Conservation (phyloP, 768 basidiomycete species). For the Suillus weaverae region DNA sequence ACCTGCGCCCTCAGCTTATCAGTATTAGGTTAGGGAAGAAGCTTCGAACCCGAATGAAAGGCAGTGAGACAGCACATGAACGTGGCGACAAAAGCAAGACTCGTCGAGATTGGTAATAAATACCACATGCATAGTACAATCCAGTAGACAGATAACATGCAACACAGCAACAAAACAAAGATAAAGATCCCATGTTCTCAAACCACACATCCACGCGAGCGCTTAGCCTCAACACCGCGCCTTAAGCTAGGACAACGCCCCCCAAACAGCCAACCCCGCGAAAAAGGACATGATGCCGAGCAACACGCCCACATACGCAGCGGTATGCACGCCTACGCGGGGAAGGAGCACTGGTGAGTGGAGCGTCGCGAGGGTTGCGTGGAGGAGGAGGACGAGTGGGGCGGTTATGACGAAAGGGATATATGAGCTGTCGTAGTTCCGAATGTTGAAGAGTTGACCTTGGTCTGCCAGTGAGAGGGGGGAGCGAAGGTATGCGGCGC, state of each 20-base stretch:
- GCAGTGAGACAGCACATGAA: neutral
- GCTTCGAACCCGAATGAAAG: neutral
- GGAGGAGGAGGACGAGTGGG: conserved; percentile 45
- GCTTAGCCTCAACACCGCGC: no score
- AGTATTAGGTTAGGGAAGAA: neutral
- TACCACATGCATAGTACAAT: neutral
- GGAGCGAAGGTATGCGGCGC: conserved; percentile 61
- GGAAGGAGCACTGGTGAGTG: conserved; percentile 70
- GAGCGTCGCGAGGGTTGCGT: conserved; percentile 57
- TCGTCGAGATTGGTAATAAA: neutral
- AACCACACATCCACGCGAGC: neutral
- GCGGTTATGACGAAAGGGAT: conserved; percentile 41
- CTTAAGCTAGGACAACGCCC: conserved; percentile 51
- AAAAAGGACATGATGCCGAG: conserved; percentile 71
- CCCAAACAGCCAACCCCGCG: conserved; percentile 72
- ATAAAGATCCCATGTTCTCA: neutral
- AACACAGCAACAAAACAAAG: neutral
- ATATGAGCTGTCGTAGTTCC: conserved; percentile 26
- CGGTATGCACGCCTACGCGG: conserved; percentile 71
- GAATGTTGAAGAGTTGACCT: no score
- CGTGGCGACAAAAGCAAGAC: neutral
- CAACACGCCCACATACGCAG: conserved; percentile 68
- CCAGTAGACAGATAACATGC: neutral
- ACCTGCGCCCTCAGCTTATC: neutral
- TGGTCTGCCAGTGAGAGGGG: conserved; percentile 37